Evolutionary conservation across 176 grass and related monocot genomes (phyloP).

Genomic region (Triticum urartu): DNA sequence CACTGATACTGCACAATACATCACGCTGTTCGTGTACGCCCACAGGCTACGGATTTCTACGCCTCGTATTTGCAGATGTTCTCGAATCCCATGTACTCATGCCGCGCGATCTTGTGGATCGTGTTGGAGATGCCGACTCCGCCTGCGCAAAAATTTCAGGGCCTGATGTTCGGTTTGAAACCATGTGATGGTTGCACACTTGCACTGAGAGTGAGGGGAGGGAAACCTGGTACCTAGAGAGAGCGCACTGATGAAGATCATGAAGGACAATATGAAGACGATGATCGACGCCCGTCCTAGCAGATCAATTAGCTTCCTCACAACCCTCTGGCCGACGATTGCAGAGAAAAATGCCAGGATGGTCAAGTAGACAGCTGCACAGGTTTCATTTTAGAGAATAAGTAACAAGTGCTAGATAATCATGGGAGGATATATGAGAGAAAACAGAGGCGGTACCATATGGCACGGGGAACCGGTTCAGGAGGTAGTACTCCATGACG

Average conservation of each 20-base stretch:
- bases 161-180: background rate
- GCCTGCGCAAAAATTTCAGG: slow-evolving; percentile 26
- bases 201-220: background rate
- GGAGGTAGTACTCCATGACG: slow-evolving; percentile 71
- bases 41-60: background rate
- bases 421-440: background rate
- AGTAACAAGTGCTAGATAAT: background rate
- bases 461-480: slow-evolving; percentile 62
- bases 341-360: slow-evolving; percentile 42
- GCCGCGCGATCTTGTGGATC: slow-evolving; percentile 39
- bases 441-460: slow-evolving; percentile 37
- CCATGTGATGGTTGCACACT: background rate
- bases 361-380: slow-evolving; percentile 58
- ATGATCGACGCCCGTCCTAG: slow-evolving; percentile 67
- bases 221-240: background rate
- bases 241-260: slow-evolving; percentile 61
- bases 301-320: slow-evolving; percentile 55
- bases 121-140: slow-evolving; percentile 62
- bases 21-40: background rate
- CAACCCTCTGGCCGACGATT: slow-evolving; percentile 41
- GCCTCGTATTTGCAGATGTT: slow-evolving; percentile 47
- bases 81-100: slow-evolving; percentile 75
- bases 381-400: background rate
- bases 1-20: background rate
- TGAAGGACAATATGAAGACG: slow-evolving; percentile 69